A percentile compares a stretch with the other conserved stretches of the same genome.
Conservation (phyloP, 371 early-diverging fungal genomes). For the Dichotomocladium elegans region DNA sequence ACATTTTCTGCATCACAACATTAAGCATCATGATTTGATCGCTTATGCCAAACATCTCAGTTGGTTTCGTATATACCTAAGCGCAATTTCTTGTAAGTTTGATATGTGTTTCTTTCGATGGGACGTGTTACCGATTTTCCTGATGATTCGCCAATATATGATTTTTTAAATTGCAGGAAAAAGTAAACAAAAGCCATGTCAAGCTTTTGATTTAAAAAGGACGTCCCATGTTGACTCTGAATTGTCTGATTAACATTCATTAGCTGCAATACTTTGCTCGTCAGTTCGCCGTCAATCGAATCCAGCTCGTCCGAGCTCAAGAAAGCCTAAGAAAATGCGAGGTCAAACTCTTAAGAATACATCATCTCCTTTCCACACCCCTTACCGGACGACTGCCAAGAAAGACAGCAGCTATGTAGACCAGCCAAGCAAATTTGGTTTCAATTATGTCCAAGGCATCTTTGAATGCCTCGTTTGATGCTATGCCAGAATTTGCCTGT, state of each 20-base stretch:
- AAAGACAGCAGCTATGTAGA: conserved; percentile 73
- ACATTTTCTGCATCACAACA: conserved; percentile 67
- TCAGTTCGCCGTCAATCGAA: conserved; percentile 61
- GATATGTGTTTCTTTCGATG: not conserved
- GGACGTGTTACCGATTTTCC: conserved; percentile 23
- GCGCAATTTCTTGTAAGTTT: too few species aligned
- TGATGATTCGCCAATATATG: conserved; percentile 64
- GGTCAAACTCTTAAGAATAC: not conserved
- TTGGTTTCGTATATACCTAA: conserved; percentile 56
- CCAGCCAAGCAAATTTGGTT: conserved; percentile 77
- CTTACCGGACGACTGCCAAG: conserved; percentile 64
- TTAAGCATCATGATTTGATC: conserved; percentile 57
- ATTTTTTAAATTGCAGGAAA: conserved; percentile 70
- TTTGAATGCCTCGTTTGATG: conserved; percentile 31
- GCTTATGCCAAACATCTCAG: conserved; percentile 49
- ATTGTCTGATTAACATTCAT: conserved; percentile 51
- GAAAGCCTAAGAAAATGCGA: conserved; percentile 36
- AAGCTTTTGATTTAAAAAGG: conserved; percentile 51
- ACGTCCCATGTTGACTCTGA: conserved; percentile 37
- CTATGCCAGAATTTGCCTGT: conserved; percentile 24
- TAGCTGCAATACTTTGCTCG: conserved; percentile 54
- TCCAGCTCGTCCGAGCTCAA: conserved; percentile 64
- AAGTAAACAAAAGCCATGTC: conserved; percentile 79
- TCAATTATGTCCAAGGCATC: conserved; percentile 54
- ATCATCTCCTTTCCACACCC: not conserved